These are phyloP conservation scores for Linnemannia zychae DNA, from an alignment of 192 early-diverging fungal genomes.

Conservation along the genomic window DNA sequence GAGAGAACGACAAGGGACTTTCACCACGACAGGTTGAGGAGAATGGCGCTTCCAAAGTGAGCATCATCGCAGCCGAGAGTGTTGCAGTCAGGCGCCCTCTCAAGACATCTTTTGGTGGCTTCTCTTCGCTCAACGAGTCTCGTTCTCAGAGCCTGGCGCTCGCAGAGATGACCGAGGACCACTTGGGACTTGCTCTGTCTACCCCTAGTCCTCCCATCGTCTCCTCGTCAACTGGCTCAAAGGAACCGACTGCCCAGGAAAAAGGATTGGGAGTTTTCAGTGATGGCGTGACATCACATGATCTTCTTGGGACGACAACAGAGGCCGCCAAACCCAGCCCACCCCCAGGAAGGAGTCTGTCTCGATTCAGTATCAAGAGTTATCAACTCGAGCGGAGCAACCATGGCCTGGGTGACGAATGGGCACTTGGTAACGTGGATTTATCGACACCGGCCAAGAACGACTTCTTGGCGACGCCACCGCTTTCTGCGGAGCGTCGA, in stretches of 20 bases:
- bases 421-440: constrained; percentile 17
- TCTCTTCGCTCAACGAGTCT: constrained; percentile 32
- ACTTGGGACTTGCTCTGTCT: constrained; percentile 38
- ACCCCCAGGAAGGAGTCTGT: constrained; percentile 15
- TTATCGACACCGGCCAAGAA: not conserved
- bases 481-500: constrained; percentile 13
- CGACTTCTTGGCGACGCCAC: constrained; percentile 15
- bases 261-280: constrained; percentile 3
- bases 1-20: not conserved
- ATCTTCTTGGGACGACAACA: not conserved
- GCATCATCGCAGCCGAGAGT: constrained; percentile 14
- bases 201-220: not conserved
- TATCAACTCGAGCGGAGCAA: constrained; percentile 38
- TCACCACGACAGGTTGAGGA: not conserved
- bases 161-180: constrained; percentile 47
- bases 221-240: not conserved
- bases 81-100: not conserved
- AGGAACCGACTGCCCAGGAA: not conserved
- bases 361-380: constrained; percentile 50
- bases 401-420: constrained; percentile 30
- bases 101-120: constrained; percentile 46
- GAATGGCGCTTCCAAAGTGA: not conserved
- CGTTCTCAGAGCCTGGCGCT: constrained; percentile 32
- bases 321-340: not conserved
- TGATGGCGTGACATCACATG: constrained; percentile 16